Base-by-base conservation (phyloP, 2,329 filamentous ascomycete genomes). In the Pseudomassariella vexata region DNA sequence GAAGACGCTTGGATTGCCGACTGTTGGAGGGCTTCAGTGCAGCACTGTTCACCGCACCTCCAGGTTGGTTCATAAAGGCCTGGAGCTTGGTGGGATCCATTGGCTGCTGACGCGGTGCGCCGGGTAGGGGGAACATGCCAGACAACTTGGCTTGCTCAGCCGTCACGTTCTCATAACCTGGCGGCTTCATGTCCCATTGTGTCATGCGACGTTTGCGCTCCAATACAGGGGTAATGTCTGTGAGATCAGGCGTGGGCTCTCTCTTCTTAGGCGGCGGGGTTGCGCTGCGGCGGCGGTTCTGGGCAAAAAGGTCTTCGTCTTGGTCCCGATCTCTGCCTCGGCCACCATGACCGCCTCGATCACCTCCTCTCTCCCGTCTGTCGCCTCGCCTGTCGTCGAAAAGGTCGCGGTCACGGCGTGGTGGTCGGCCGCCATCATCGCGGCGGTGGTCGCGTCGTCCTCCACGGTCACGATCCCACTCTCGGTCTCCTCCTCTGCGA, bases 151-250 rank as follows among this genome's bases (percentile, higher is more conserved):
- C 94, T 60, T 98, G 94, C 61, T 98, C 94, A 15, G 92, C 88
- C 3, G 92, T 95, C 44, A 99, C 90, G 59, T 92, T 94, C 55
- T 98, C 94, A 53, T 99, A 99, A 26, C 92, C 90, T 11, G 88
- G 86, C 5, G 92, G 92, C 65, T 98, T 98, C 60, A 98, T 95
- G 58, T 99, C 94, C 92, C 92, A 99, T 61, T 98, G 94, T 21
- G 89, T 96, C 69, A 98, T 68, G 38, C 92, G 83, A 47, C 94
- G 82, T 69, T 89, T 92, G 49, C 90, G 82, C 52, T 90, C 82
- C 42, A 88, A 67, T 37, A 99, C 71, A 4, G 87, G 76, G n/a
- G 83, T 69, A 38, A 94, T 68, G 50, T 94, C 79, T 38, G 89
- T 94, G 54, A 99, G 68, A 58, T 99, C 94, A 21, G 92, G 94